Base-by-base conservation (phyloP, 2,329 filamentous ascomycete genomes). In the Conoideocrella luteorostrata region DNA sequence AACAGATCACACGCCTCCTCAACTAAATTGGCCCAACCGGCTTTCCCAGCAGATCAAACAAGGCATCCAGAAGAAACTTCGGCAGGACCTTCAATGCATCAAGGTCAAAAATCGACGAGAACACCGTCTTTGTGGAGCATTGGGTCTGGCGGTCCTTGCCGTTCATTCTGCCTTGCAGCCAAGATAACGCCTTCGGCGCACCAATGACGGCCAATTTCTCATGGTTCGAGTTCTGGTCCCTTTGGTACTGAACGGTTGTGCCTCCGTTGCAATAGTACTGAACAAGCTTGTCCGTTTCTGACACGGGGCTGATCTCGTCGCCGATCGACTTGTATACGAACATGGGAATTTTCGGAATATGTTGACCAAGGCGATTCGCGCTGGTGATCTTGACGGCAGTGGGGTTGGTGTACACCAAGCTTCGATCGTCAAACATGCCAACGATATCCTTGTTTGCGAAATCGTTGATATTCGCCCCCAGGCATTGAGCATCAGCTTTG, bases 391-490 rank as follows among this genome's bases (percentile, higher is more conserved):
- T 30, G 7, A 33, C 20, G 13, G 24, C 34, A 7, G 24, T 2
- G 1, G 33, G 33, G 26, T 43, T 28, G 7, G 33, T 21, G 6
- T 32, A 38, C n/a, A 38, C 18, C 7, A 30, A 17, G 13, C 10
- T 12, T 7, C 21, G n/a, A 36, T 62, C 55, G 18, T 59, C 55
- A 47, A 74, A 71, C 56, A 71, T 72, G 15, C 30, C 29, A 10
- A 56, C 56, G 3, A 72, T 60, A 49, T 71, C 56, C 32, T 67
- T 51, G 34, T 54, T 48, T 2, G 48, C 47, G 43, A 61, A 72
- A 10, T 47, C 50, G 3, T 30, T 40, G 4, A 52, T 33, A 45
- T 53, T 46, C 41, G 59, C 52, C 34, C 46, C 23, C 20, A 60
- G 20, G 50, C 57, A 57, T 48, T 61, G 50, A 45, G 40, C 28